Evolutionary conservation across 371 early-diverging fungal species (phyloP).

Genomic region (Vairimorpha apis): DNA sequence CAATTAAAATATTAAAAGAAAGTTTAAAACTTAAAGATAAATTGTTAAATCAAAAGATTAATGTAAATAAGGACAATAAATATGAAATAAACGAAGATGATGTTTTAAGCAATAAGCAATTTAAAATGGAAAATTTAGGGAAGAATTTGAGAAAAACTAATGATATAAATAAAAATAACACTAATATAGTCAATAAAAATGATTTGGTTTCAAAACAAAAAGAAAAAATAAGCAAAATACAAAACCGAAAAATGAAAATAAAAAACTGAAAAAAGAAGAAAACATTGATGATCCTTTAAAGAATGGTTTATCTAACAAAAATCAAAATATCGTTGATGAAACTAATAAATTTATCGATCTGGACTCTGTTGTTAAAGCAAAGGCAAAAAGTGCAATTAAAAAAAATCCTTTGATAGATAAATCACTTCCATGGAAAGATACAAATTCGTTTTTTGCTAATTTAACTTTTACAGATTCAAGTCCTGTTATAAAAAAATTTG

Average conservation of each 20-base stretch:
- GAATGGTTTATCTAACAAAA: constrained; percentile 20
- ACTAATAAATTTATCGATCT: background rate
- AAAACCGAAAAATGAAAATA: constrained; percentile 31
- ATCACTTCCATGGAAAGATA: background rate
- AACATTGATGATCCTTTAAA: constrained; percentile 18
- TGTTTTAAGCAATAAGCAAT: too few relatives aligned
- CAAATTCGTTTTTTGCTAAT: background rate
- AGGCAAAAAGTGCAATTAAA: background rate
- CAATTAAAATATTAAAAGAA: constrained; percentile 30
- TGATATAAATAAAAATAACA: too few relatives aligned
- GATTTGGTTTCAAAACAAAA: too few relatives aligned
- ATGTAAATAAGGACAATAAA: too few relatives aligned
- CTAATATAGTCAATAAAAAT: too few relatives aligned
- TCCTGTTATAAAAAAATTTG: background rate
- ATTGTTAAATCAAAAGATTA: background rate
- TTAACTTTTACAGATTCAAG: constrained; percentile 5
- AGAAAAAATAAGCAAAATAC: background rate
- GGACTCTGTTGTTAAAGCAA: background rate
- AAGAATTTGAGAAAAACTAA: too few relatives aligned
- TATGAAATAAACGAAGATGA: too few relatives aligned
- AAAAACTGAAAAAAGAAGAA: constrained; percentile 18
- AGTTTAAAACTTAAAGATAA: constrained; percentile 49
- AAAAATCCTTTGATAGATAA: background rate
- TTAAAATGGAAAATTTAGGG: too few relatives aligned
- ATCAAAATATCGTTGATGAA: background rate